phyloP scores from a whole-genome alignment of 257 asterid species.

The Ilex asprella region DNA sequence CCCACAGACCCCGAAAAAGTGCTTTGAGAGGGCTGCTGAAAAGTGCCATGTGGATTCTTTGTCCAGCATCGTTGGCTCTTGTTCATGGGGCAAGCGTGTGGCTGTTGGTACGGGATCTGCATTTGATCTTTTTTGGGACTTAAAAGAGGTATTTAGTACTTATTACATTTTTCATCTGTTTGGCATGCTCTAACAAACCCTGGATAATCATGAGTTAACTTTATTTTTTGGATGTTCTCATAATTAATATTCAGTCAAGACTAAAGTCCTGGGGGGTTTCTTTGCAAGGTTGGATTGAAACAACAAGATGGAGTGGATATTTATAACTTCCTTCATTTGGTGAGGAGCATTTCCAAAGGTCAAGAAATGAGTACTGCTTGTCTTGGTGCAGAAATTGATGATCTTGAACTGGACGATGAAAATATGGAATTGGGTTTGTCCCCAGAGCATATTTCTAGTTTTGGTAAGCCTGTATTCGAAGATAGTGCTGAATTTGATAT shows the following conservation, averaged over 20 bases:
- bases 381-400: conserved; percentile 74
- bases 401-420: conserved; percentile 55
- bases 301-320: conserved; percentile 55
- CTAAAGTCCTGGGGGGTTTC: not conserved
- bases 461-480: conserved; percentile 67
- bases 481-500: conserved; percentile 44
- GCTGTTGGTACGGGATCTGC: conserved; percentile 95
- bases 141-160: conserved; percentile 52
- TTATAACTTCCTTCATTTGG: conserved; percentile 77
- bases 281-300: conserved; percentile 52
- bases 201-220: too few relatives aligned
- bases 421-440: conserved; percentile 50
- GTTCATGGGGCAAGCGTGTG: conserved; percentile 97
- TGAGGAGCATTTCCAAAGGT: conserved; percentile 45
- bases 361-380: conserved; percentile 57
- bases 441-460: conserved; percentile 64
- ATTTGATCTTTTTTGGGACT: conserved; percentile 82
- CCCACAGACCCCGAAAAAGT: conserved; percentile 78
- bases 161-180: conserved; percentile 9
- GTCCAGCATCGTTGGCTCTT: conserved; percentile 86
- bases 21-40: conserved; percentile 97
- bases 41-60: conserved; percentile 80
- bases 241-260: not conserved
- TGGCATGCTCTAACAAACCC: not conserved
- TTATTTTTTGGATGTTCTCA: too few relatives aligned